These are phyloP conservation scores for Cicer cuneatum DNA, from an alignment of 306 rosid genomes.

Conservation along the genomic window DNA sequence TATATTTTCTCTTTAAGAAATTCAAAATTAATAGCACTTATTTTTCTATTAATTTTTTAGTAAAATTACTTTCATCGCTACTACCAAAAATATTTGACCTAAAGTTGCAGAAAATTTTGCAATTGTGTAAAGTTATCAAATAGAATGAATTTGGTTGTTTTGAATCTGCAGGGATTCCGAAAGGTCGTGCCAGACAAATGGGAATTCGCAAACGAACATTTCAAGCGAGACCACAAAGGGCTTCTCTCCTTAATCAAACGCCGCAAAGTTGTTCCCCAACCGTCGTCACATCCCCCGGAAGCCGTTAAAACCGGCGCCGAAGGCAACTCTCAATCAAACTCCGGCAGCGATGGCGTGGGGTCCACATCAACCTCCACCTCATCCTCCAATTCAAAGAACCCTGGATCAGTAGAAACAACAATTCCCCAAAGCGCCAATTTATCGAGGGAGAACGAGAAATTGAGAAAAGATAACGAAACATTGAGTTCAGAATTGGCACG, in stretches of 20 bases:
- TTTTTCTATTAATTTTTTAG: too few species aligned
- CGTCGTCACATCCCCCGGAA: not conserved
- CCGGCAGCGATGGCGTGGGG: constrained; percentile 78
- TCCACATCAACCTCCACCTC: constrained; percentile 82
- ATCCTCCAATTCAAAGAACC: constrained; percentile 72
- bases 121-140: too few species aligned
- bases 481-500: constrained; percentile 69
- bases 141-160: not conserved
- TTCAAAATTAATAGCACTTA: too few species aligned
- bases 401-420: constrained; percentile 66
- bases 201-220: constrained; percentile 92
- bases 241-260: constrained; percentile 77
- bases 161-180: constrained; percentile 67
- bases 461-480: constrained; percentile 74
- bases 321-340: constrained; percentile 52
- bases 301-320: constrained; percentile 47
- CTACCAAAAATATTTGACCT: too few species aligned
- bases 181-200: constrained; percentile 92
- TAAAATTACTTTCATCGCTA: too few species aligned
- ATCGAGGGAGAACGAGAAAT: constrained; percentile 74
- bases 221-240: constrained; percentile 68
- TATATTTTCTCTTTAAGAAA: too few species aligned
- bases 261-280: constrained; percentile 54
- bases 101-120: too few species aligned
- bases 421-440: constrained; percentile 49